phyloP scores from a whole-genome alignment of 2,329 filamentous ascomycete species.

The Nectriaceae sp. region DNA sequence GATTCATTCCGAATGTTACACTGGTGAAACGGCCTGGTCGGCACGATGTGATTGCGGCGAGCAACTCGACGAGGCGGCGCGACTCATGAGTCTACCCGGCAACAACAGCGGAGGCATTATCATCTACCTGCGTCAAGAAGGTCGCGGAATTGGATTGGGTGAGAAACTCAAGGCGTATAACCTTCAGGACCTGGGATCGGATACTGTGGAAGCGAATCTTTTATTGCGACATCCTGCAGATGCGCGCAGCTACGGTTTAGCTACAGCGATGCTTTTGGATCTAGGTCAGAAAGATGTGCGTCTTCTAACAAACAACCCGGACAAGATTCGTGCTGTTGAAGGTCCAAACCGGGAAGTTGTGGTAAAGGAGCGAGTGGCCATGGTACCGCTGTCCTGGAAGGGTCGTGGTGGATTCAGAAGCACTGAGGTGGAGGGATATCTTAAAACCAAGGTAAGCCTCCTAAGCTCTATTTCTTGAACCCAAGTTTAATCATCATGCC shows the following conservation, averaged over 20 bases:
- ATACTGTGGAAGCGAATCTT: constrained; percentile 95
- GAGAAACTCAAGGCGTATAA: constrained; percentile 99
- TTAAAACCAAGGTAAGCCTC: constrained; percentile 81
- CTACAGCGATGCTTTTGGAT: constrained; percentile 90
- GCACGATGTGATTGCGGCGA: constrained; percentile 97
- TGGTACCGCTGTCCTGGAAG: constrained; percentile 94
- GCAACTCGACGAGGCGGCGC: constrained; percentile 92
- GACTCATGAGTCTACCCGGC: constrained; percentile 79
- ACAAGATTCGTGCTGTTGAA: constrained; percentile 93
- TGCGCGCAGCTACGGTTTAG: constrained; percentile 91
- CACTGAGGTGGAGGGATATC: constrained; percentile 87
- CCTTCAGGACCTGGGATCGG: constrained; percentile 92
- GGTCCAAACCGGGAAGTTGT: constrained; percentile 85
- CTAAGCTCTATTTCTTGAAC: neutral
- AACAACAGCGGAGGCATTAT: constrained; percentile 78
- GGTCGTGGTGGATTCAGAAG: constrained; percentile 81
- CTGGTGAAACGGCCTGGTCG: constrained; percentile 97
- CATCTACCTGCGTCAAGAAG: constrained; percentile 93
- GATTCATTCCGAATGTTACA: constrained; percentile 98
- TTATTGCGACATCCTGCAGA: constrained; percentile 90
- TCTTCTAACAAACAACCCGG: constrained; percentile 93
- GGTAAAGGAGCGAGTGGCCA: constrained; percentile 87
- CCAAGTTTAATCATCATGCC: no score
- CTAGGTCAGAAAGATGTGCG: constrained; percentile 77
- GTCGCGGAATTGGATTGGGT: constrained; percentile 88